phyloP scores from a whole-genome alignment of 768 basidiomycete species.

The Tylopilus subfusipes region DNA sequence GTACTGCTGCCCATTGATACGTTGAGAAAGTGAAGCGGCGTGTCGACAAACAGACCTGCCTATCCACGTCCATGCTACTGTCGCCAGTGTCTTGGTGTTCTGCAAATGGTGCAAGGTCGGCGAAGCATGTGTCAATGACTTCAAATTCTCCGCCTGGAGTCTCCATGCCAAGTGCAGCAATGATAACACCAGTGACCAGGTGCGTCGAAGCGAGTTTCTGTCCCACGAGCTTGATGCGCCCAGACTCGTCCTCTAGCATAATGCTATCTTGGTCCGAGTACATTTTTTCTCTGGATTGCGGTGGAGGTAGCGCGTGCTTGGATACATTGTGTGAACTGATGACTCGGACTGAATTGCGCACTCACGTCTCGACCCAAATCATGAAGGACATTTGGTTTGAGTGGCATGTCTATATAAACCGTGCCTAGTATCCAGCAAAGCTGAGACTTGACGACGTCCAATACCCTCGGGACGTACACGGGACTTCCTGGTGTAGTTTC shows the following conservation, averaged over 20 bases:
- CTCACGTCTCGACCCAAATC: conserved; percentile 91
- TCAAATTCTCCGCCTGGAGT: conserved; percentile 89
- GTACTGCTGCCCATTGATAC: conserved; percentile 9
- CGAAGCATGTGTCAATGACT: conserved; percentile 82
- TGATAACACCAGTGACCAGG: conserved; percentile 88
- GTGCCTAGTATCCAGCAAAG: conserved; percentile 93
- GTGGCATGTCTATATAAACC: conserved; percentile 97
- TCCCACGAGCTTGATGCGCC: conserved; percentile 86
- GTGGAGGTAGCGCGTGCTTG: conserved; percentile 87
- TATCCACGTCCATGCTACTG: conserved; percentile 68
- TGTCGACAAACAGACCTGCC: conserved; percentile 31
- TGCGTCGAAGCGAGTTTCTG: conserved; percentile 54
- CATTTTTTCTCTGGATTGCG: conserved; percentile 71
- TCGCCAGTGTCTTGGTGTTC: conserved; percentile 22
- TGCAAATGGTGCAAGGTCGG: conserved; percentile 66
- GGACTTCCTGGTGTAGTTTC: conserved; percentile 52
- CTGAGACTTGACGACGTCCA: conserved; percentile 81
- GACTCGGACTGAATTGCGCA: conserved; percentile 12
- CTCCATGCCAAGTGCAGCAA: conserved; percentile 88
- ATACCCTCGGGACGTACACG: conserved; percentile 68
- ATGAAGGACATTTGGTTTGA: conserved; percentile 97
- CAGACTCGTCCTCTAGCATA: conserved; percentile 96
- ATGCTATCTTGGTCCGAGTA: conserved; percentile 73
- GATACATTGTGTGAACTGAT: conserved; percentile 5
- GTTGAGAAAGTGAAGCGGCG: conserved; percentile 8